Conservation (phyloP, 176 grass and related monocot species). For the Ensete ventricosum region DNA sequence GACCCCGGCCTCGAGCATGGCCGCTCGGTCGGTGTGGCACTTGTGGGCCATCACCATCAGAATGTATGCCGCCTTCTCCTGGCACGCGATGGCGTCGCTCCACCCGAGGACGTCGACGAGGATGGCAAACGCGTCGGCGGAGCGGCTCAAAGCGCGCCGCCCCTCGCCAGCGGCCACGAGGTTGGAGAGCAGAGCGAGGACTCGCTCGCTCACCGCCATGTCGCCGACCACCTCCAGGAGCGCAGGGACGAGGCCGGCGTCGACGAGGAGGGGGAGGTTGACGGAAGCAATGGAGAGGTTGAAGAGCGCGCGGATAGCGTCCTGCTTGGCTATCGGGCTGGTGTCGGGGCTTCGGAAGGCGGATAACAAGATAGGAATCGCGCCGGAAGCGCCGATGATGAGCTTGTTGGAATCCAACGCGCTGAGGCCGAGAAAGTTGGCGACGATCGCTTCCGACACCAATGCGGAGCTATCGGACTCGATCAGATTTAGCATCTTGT, state of each 20-base stretch:
- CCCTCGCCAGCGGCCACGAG: conserved; percentile 56
- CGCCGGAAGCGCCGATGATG: conserved; percentile 69
- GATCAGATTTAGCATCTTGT: conserved; percentile 80
- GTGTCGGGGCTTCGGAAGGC: conserved; percentile 28
- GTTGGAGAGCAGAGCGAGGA: conserved; percentile 73
- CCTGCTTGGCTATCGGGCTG: conserved; percentile 33
- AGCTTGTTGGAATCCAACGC: conserved; percentile 76
- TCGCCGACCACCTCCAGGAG: conserved; percentile 41
- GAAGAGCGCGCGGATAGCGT: conserved; percentile 70
- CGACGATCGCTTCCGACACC: conserved; percentile 50
- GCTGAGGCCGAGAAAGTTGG: conserved; percentile 91
- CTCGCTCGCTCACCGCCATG: conserved; percentile 35
- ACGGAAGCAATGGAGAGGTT: conserved; percentile 66
- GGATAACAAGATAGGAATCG: conserved; percentile 39
- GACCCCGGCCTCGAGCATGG: conserved; percentile 60
- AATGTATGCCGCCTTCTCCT: conserved; percentile 83
- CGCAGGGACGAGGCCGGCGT: conserved; percentile 38
- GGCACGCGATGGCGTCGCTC: conserved; percentile 60
- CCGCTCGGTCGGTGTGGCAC: conserved; percentile 38
- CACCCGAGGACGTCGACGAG: conserved; percentile 82
- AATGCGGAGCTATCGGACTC: neutral
- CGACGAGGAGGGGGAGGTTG: conserved; percentile 52
- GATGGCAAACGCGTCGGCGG: conserved; percentile 30
- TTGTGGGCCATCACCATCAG: conserved; percentile 97
- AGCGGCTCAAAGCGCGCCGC: conserved; percentile 44